Evolutionary conservation across 2,329 filamentous ascomycete species (phyloP), one percentile per base, ranked within the genome.

Genomic region (Xylariaceae sp.): DNA sequence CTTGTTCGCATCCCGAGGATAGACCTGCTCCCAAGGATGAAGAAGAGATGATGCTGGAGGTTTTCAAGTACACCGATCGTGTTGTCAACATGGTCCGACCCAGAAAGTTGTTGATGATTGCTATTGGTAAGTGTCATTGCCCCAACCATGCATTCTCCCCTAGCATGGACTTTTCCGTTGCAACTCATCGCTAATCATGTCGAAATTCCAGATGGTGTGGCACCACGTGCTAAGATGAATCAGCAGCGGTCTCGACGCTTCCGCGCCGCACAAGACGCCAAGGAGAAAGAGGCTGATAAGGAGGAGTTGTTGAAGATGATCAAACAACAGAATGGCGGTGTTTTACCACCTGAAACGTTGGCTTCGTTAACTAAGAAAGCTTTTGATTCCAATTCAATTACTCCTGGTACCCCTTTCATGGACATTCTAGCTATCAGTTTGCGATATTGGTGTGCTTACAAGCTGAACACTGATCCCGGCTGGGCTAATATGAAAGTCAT

Each of bases 11-110:
- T 77, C 94, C 94, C 0, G 94, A 99, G 74, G 93, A 97, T 71
- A 86, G 86, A 64, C 92, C 94, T 1, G 86, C 94, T 3, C 94
- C 94, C 9, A 89, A 88, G 70, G 93, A 94, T 62, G 94, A 99
- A 78, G 91, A 96, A 73, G 94, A 97, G 77, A 99, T 99, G 94
- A 99, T 99, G 94, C 74, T 97, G 68, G 95, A 95, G 72, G 87
- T 99, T 62, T 99, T 99, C 80, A 90, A 88, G 72, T 99, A 99
- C 76, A 99, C 94, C n/a, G 92, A 99, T 72, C 88, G 94, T 61
- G 92, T 99, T 23, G 90, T 99, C 66, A 97, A 96, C 74, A 99
- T 99, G 93, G 93, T 96, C 65, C 89, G 94, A 62, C 94, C 94
- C 8, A 87, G 94, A 68, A 97, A 97, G 77, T 78, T 99, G 53